These are phyloP conservation scores for Phytophthora sojae DNA, from an alignment of 352 stramenopile species.

Conservation along the genomic window DNA sequence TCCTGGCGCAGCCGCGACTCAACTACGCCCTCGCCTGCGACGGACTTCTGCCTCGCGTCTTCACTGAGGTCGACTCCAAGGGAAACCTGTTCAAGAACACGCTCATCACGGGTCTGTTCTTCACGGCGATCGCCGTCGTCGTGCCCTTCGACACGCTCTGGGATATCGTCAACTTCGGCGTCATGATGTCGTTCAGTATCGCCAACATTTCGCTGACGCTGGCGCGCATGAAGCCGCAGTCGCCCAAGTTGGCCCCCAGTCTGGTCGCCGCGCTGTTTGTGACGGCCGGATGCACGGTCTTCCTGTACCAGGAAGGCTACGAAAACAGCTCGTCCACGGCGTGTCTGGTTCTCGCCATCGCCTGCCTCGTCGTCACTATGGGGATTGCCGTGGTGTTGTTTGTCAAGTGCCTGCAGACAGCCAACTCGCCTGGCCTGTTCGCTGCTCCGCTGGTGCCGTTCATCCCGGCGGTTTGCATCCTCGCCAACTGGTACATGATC, in stretches of 20 bases:
- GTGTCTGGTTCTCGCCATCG: conserved; percentile 52
- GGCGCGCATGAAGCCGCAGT: conserved; percentile 62
- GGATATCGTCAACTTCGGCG: conserved; percentile 89
- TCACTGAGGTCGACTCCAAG: conserved; percentile 81
- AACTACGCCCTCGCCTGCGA: conserved; percentile 95
- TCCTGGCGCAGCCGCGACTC: conserved; percentile 93
- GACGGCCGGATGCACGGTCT: conserved; percentile 43
- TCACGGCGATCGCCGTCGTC: conserved; percentile 73
- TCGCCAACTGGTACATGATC: conserved; percentile 75
- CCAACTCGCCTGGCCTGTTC: conserved; percentile 43
- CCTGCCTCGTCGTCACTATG: conserved; percentile 50
- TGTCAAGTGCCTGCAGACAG: conserved; percentile 56
- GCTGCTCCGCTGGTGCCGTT: conserved; percentile 65
- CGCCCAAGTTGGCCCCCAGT: conserved; percentile 46
- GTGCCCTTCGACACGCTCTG: conserved; percentile 83
- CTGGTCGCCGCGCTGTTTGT: conserved; percentile 50
- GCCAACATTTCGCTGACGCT: conserved; percentile 76
- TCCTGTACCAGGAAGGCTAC: conserved; percentile 70
- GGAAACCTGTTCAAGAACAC: conserved; percentile 85
- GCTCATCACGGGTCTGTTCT: conserved; percentile 70
- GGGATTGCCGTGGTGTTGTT: conserved; percentile 43
- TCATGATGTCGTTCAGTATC: conserved; percentile 88
- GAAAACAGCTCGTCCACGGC: conserved; percentile 44
- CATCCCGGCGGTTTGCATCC: conserved; percentile 62
- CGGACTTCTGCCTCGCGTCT: conserved; percentile 92